Base-by-base conservation (phyloP, 768 basidiomycete genomes). In the Pleurotus pulmonarius region DNA sequence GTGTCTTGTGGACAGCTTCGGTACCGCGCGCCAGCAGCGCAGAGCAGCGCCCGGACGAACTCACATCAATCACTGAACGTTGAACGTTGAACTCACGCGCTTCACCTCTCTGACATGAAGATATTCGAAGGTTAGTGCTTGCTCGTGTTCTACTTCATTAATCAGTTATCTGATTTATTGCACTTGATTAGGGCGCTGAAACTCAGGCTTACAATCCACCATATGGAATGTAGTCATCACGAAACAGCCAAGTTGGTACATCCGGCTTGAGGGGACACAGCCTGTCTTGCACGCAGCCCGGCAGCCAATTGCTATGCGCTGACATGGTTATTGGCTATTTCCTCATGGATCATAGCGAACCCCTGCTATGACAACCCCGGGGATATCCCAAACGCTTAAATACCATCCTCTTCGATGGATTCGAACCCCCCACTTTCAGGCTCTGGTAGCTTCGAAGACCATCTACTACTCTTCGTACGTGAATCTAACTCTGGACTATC, bases 391-490 rank as follows among this genome's bases (percentile, higher is more conserved):
- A 16, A n/a, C 16, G 39, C 41, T 40, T 53, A 53, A 53, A 53
- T 53, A 53, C 51, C 37, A 39, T 39, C 38, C 4, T 5, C 13
- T 15, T 15, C 51, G 15, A 16, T 24, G 18, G 39, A 43, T 13
- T 25, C 9, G 39, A 38, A 6, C 39, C 51, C 49, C 49, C 51
- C 34, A 16, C 51, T 53, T 53, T 53, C 51, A 38, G 51, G 51
- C 51, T 53, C 51, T 53, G 51, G 51, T 41, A 53, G 51, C 51
- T 53, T 53, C 41, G 51, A 53, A 40, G 38, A 41, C 39, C 39
- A 12, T 24, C 24, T 41, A 18, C 34, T 18, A 9, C 51, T 24
- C 26, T n/a, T 24, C 11, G 41, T 40, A 4, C n/a, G 51, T 53
- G 20, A n/a, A 39, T 25, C 9, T 5, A 25, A n/a, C 22, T n/a